Evolutionary conservation across 1,284 basidiomycete genomes (phyloP), one percentile per base, ranked within the genome.

Genomic region (Ceratobasidium sp.): DNA sequence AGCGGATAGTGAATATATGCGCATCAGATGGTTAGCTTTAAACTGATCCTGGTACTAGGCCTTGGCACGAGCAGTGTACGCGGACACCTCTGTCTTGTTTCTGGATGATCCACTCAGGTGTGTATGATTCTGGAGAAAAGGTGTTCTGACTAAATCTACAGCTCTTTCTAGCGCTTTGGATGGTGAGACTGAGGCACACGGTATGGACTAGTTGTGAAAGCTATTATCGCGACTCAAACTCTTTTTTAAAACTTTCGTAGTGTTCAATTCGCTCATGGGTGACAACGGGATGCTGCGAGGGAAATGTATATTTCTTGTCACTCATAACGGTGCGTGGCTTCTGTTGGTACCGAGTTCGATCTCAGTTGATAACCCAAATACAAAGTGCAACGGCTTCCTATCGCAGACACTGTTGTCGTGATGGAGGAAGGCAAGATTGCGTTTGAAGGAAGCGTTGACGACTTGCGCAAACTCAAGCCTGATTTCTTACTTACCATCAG

Each of bases 1-100:
- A 79, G 46, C 75, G 77, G 1, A 74, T 78, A 30, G 77, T 77
- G 41, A 57, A 75, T 55, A 18, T 14, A 2, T 18, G 16, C 9
- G 21, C 41, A 59, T 21, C 14, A 3, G 12, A 14, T 1, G 26
- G 14, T 3, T 39, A 10, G 12, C 50, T 41, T 1, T 32, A 14
- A 18, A 9, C 34, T 1, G 36, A 30, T 16, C 3, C 2, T 10
- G 21, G n/a, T n/a, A n/a, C n/a, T n/a, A 74, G 73, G 72, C 74
- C 12, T 53, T 75, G 8, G 74, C 74, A 36, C 52, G 74, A 14
- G 74, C 74, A 2, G 69, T 75, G 8, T 75, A 75, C 26, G 67
- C 74, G 3, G 48, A 61, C 28, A 39, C 67, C 2, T 50, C 67
- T 10, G 59, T 73, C 18, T 43, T 71, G 16, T 46, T 75, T n/a